Conservation (phyloP, 2,329 filamentous ascomycete genomes). For the Zopfia rhizophila region DNA sequence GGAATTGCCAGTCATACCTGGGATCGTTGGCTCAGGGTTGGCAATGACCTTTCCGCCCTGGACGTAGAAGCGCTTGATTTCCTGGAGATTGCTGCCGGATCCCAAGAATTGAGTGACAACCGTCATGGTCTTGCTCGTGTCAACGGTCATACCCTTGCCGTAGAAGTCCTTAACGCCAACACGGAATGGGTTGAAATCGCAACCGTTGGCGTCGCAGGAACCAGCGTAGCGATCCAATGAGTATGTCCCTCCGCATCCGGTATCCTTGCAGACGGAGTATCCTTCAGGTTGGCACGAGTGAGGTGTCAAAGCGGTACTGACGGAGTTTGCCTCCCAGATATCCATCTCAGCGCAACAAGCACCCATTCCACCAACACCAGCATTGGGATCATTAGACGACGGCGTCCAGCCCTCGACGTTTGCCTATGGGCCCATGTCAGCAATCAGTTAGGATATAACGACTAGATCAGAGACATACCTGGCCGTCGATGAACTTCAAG, state of each 20-base stretch:
- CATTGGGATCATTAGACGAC: constrained; percentile 60
- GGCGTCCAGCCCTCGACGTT: constrained; percentile 63
- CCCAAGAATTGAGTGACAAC: constrained; percentile 63
- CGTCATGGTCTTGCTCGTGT: constrained; percentile 54
- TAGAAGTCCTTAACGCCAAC: constrained; percentile 71
- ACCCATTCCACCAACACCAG: constrained; percentile 62
- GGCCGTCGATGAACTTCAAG: constrained; percentile 61
- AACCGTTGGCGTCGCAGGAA: constrained; percentile 73
- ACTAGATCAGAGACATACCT: constrained; percentile 10
- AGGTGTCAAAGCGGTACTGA: constrained; percentile 71
- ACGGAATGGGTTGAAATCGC: constrained; percentile 70
- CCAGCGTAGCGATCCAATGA: constrained; percentile 69
- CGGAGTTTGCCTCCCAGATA: constrained; percentile 74
- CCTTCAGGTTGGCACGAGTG: constrained; percentile 68
- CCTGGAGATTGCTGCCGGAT: constrained; percentile 51
- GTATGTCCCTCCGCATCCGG: constrained; percentile 55
- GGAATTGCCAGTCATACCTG: constrained; percentile 55
- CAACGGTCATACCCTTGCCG: constrained; percentile 62
- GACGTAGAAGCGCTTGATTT: constrained; percentile 61
- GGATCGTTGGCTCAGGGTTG: constrained; percentile 55
- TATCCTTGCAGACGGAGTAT: constrained; percentile 64
- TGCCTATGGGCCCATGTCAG: constrained; percentile 50
- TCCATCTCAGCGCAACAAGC: constrained; percentile 74
- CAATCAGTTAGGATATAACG: no score
- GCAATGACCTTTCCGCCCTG: constrained; percentile 60